These are phyloP conservation scores for Colletotrichum sp. DNA, from an alignment of 2,329 filamentous ascomycete species.

Conservation along the genomic window DNA sequence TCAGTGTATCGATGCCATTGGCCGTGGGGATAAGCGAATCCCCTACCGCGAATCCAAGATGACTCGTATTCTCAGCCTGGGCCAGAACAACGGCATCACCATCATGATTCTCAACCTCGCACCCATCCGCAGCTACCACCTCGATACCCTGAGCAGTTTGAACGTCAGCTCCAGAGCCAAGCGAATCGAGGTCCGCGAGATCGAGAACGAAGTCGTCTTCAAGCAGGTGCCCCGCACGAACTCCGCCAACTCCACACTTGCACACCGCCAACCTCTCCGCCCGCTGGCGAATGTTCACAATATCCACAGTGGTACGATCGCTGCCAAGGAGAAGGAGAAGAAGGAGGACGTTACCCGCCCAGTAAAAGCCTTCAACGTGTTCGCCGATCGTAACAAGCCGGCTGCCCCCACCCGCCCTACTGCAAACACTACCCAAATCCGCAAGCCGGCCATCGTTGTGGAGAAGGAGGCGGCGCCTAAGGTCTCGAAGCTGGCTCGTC, in stretches of 20 bases:
- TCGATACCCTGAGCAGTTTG: conserved; percentile 90
- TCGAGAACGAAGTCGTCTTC: conserved; percentile 94
- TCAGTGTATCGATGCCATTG: conserved; percentile 95
- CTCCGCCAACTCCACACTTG: conserved; percentile 41
- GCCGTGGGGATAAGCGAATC: conserved; percentile 74
- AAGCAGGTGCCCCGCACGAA: conserved; percentile 71
- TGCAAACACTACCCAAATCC: conserved; percentile 37
- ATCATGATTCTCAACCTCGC: conserved; percentile 97
- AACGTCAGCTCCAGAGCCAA: conserved; percentile 96
- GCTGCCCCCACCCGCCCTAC: conserved; percentile 35
- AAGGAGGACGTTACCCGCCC: conserved; percentile 69
- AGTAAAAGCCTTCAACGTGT: conserved; percentile 85
- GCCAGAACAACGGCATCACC: conserved; percentile 93
- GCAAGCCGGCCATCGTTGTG: conserved; percentile 45
- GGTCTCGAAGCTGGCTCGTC: conserved; percentile 34
- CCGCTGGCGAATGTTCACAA: conserved; percentile 80
- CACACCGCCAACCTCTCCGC: conserved; percentile 76
- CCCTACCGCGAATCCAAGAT: conserved; percentile 97
- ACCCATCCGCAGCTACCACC: conserved; percentile 88
- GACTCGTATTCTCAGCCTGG: conserved; percentile 90
- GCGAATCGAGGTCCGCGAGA: conserved; percentile 93
- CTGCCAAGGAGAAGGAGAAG: conserved; percentile 46
- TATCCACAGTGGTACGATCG: conserved; percentile 65
- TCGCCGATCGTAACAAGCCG: conserved; percentile 72
- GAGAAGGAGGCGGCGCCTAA: conserved; percentile 41